Base-by-base conservation (phyloP, 352 stramenopile species). In the Thalassiosira hispida region DNA sequence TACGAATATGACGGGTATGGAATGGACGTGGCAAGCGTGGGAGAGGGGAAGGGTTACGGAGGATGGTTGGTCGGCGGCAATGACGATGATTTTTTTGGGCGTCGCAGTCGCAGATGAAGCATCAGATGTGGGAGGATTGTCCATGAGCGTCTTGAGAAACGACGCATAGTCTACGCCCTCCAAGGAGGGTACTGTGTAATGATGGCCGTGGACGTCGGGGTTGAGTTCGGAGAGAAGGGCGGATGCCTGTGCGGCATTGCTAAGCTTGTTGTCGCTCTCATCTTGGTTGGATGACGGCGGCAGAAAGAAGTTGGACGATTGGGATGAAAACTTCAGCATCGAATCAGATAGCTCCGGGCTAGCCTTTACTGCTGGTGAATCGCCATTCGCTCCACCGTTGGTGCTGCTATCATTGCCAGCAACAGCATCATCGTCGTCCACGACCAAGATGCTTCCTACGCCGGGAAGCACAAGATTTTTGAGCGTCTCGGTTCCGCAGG, bases 191-290 rank as follows among this genome's bases (percentile, higher is more conserved):
- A 85, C 70, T 2, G 69, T 61, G 22, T 62, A 51, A 49, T 79
- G 88, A 29, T 67, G 72, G 35, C 88, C 90, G 2, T 12, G n/a
- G 0, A 93, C 89, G 49, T 99, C 97, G 5, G 90, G 72, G 89
- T 99, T 99, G 85, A 99, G 95, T 89, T 99, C 97, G 9, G 94
- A 84, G 33, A 99, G 85, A 31, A 96, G 79, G 56, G 97, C 78
- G 46, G 49, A 79, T 5, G 84, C 73, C 16, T 93, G 89, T 79
- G 98, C 79, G 0, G 96, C 96, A 35, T 96, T 89, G 27, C 90
- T 79, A 7, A 14, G 29, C 29, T 6, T 89, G 18, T 78, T 52
- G 12, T 52, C 66, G 38, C 38, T 52, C 16, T 53, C 23, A 46
- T 14, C 38, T 12, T 68, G 22, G 20, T 79, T 33, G 18, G 40